These are phyloP conservation scores for Pyrenopolyporus hunteri DNA, from an alignment of 495 filamentous ascomycete species.

Conservation along the genomic window DNA sequence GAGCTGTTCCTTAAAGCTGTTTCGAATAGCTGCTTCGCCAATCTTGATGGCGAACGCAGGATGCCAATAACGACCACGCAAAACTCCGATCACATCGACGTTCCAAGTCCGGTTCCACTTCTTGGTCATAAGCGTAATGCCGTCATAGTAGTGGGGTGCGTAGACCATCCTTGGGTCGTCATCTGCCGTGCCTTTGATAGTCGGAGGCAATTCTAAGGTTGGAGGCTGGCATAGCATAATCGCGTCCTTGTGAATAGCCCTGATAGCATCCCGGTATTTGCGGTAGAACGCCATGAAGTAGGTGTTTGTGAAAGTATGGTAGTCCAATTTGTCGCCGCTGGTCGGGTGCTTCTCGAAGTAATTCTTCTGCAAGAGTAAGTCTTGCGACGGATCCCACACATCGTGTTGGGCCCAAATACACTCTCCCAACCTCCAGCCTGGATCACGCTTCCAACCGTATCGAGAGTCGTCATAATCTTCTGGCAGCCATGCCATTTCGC, in stretches of 20 bases:
- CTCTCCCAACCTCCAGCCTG: slow-evolving; percentile 87
- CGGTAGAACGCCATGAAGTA: slow-evolving; percentile 90
- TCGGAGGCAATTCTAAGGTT: slow-evolving; percentile 87
- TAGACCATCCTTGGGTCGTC: slow-evolving; percentile 91
- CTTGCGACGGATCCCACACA: slow-evolving; percentile 84
- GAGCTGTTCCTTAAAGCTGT: slow-evolving; percentile 92
- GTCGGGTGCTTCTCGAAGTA: slow-evolving; percentile 82
- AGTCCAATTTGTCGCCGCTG: slow-evolving; percentile 74
- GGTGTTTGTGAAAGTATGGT: slow-evolving; percentile 83
- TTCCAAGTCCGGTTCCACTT: slow-evolving; percentile 99
- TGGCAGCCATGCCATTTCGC: slow-evolving; percentile 82
- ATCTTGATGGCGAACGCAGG: slow-evolving; percentile 91
- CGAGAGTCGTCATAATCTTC: slow-evolving; percentile 78
- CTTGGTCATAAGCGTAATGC: slow-evolving; percentile 94
- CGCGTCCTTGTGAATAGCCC: slow-evolving; percentile 73
- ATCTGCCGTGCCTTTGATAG: slow-evolving; percentile 83
- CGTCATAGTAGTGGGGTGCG: slow-evolving; percentile 95
- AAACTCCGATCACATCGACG: slow-evolving; percentile 89
- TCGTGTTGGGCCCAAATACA: slow-evolving; percentile 98
- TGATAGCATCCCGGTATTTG: slow-evolving; percentile 73
- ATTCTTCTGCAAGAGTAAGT: slow-evolving; percentile 79
- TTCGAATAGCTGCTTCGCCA: slow-evolving; percentile 93
- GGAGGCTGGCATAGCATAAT: slow-evolving; percentile 94
- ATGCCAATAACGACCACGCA: slow-evolving; percentile 84
- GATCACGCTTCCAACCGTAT: slow-evolving; percentile 90